Conservation (phyloP, 2,329 filamentous ascomycete genomes). For the Parastagonospora avenae region DNA sequence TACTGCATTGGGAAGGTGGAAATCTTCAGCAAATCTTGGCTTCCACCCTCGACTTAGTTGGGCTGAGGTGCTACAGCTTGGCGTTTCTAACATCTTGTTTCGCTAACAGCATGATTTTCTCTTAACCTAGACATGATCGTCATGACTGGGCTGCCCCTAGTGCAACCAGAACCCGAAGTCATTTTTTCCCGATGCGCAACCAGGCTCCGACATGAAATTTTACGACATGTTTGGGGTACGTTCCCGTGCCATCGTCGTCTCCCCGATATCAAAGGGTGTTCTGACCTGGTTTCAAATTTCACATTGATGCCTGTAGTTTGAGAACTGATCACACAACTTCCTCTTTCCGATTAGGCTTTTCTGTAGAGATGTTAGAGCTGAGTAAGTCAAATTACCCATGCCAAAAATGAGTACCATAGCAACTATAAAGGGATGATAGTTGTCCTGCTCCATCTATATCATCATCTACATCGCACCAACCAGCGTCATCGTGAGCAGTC, state of each 20-base stretch:
- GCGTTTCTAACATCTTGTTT: conserved; percentile 11
- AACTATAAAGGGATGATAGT: conserved; percentile 3
- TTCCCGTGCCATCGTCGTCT: conserved; percentile 15
- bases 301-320: conserved; percentile 6
- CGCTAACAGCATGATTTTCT: conserved; percentile 8
- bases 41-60: conserved; percentile 3
- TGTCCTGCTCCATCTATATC: not conserved
- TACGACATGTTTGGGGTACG: conserved; percentile 1
- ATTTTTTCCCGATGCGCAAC: not conserved
- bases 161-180: not conserved
- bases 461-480: conserved; percentile 1
- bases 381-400: not conserved
- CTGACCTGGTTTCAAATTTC: conserved; percentile 5
- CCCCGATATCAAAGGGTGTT: conserved; percentile 8
- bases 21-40: conserved; percentile 13
- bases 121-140: conserved; percentile 4
- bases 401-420: not conserved
- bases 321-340: conserved; percentile 4
- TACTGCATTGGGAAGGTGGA: conserved; percentile 12
- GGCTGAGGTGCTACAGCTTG: conserved; percentile 6
- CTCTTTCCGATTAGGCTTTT: conserved; percentile 11
- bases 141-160: not conserved
- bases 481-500: conserved; percentile 2
- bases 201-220: not conserved
- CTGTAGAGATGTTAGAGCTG: not conserved